Evolutionary conservation across 192 early-diverging fungal species (phyloP).

Genomic region (Backusella australiensis): DNA sequence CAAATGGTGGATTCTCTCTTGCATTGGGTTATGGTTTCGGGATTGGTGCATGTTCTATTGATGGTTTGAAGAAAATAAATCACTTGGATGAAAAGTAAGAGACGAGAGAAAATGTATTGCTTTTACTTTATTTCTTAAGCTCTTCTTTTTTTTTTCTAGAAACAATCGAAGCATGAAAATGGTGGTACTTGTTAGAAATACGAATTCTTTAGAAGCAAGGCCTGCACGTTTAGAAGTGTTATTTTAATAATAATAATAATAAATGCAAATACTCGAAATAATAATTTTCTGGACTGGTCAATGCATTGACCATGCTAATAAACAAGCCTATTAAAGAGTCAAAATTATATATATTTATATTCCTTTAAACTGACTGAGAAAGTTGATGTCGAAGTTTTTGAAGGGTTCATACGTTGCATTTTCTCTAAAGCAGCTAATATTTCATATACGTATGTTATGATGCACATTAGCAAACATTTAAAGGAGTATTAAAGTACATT

Average conservation of each 20-base stretch:
- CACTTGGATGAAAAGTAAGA: slow-evolving; percentile 32
- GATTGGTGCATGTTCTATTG: slow-evolving; percentile 60
- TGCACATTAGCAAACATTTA: too few species aligned
- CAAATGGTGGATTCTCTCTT: slow-evolving; percentile 67
- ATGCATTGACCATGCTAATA: too few species aligned
- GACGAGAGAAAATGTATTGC: neutral
- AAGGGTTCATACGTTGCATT: too few species aligned
- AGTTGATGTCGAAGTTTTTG: too few species aligned
- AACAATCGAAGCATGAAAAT: slow-evolving; percentile 13
- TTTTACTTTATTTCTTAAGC: neutral
- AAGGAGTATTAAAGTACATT: too few species aligned
- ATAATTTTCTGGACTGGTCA: too few species aligned
- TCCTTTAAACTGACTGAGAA: too few species aligned
- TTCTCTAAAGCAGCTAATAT: too few species aligned
- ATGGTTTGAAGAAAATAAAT: slow-evolving; percentile 44
- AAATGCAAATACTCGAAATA: neutral
- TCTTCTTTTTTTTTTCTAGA: neutral
- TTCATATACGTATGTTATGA: too few species aligned
- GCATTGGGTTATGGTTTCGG: slow-evolving; percentile 58
- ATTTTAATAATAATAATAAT: slow-evolving; percentile 1
- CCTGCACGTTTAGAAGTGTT: slow-evolving; percentile 10
- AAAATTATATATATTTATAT: too few species aligned
- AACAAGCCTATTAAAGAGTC: too few species aligned
- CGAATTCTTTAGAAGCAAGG: neutral
- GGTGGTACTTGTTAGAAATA: slow-evolving; percentile 22